Conservation (phyloP, 1,139 yeast genomes). For the Taphrina populina region DNA sequence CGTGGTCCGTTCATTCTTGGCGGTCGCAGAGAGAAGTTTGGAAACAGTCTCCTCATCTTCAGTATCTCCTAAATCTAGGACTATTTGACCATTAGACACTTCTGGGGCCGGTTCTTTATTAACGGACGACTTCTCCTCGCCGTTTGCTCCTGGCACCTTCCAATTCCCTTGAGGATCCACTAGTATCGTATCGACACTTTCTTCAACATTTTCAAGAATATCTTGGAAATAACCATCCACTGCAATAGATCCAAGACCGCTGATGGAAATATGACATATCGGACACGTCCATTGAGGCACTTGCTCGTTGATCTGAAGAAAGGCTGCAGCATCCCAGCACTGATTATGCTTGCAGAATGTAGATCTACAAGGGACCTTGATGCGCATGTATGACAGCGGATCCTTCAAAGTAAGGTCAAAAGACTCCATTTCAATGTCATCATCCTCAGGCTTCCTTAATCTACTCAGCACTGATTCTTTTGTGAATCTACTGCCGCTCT, state of each 20-base stretch:
- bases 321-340: slow-evolving; percentile 49
- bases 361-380: slow-evolving; percentile 47
- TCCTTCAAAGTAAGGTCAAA: slow-evolving; percentile 47
- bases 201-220: slow-evolving; percentile 43
- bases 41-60: slow-evolving; percentile 12
- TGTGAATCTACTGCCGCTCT: slow-evolving; percentile 42
- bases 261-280: slow-evolving; percentile 45
- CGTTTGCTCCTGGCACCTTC: slow-evolving; percentile 38
- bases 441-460: slow-evolving; percentile 44
- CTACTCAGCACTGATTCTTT: slow-evolving; percentile 40
- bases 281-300: slow-evolving; percentile 52
- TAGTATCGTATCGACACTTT: slow-evolving; percentile 44
- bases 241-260: slow-evolving; percentile 44
- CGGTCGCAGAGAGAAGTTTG: neutral
- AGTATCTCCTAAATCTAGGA: slow-evolving; percentile 7
- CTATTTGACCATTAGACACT: no score
- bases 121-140: slow-evolving; percentile 3
- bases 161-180: slow-evolving; percentile 48
- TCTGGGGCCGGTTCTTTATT: neutral
- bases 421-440: slow-evolving; percentile 47
- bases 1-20: neutral
- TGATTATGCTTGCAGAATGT: slow-evolving; percentile 48
- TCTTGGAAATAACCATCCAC: slow-evolving; percentile 47
- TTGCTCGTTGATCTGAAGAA: slow-evolving; percentile 48
- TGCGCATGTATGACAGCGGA: slow-evolving; percentile 47